Percentiles rank a stretch among this genome's conserved stretches.
Conservation (phyloP, 805 yeast genomes). For the Starmerella apicola region DNA sequence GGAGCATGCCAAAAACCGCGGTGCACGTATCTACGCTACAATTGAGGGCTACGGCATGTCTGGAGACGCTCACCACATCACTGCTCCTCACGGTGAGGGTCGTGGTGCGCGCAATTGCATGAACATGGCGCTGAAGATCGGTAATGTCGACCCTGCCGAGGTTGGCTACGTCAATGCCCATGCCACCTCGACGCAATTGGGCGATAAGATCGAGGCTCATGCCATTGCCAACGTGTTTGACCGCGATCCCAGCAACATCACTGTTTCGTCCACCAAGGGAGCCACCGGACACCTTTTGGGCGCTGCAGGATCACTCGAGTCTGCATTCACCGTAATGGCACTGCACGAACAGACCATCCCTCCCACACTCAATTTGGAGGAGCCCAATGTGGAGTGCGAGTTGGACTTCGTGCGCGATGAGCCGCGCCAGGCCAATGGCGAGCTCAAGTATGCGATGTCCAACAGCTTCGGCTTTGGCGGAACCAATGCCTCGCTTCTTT, state of each 20-base stretch:
- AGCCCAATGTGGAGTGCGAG: slow-evolving; percentile 32
- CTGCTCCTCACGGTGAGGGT: slow-evolving; percentile 78
- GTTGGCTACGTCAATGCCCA: slow-evolving; percentile 86
- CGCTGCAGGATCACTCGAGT: slow-evolving; percentile 92
- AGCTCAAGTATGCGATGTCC: slow-evolving; percentile 50
- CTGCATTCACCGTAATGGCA: slow-evolving; percentile 65
- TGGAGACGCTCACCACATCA: slow-evolving; percentile 86
- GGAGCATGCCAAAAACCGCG: slow-evolving; percentile 59
- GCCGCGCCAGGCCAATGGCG: slow-evolving; percentile 27
- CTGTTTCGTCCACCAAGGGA: slow-evolving; percentile 70
- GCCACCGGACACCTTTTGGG: slow-evolving; percentile 90
- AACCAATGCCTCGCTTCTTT: slow-evolving; percentile 60
- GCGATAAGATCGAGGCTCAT: slow-evolving; percentile 74
- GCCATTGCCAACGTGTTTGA: slow-evolving; percentile 49
- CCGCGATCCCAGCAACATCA: slow-evolving; percentile 20
- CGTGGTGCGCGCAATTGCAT: slow-evolving; percentile 77
- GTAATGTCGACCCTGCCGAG: slow-evolving; percentile 35
- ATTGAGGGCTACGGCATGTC: slow-evolving; percentile 78
- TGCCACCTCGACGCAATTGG: slow-evolving; percentile 84
- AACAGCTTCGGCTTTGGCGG: slow-evolving; percentile 99
- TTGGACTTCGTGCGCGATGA: slow-evolving; percentile 52
- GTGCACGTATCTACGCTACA: slow-evolving; percentile 64
- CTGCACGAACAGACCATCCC: slow-evolving; percentile 49
- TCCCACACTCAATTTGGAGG: slow-evolving; percentile 63
- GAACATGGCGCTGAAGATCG: slow-evolving; percentile 52